Evolutionary conservation across 345 rosid species (phyloP).

Genomic region (Euphorbia pulcherrima): DNA sequence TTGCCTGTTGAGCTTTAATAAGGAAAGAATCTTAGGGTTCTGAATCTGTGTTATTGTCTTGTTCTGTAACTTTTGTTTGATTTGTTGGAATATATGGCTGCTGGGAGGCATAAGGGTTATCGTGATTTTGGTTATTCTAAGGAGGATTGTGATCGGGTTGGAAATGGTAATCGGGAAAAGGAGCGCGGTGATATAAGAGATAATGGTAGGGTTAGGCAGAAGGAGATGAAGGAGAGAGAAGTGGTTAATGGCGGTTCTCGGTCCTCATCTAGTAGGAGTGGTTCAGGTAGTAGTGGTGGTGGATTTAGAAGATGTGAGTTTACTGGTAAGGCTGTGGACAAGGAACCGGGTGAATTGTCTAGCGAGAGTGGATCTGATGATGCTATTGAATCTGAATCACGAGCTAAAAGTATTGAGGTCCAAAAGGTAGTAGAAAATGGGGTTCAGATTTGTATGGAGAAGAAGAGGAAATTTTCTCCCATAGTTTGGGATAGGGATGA

Average conservation of each 20-base stretch:
- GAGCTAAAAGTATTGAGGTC: conserved; percentile 40
- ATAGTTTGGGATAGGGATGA: conserved; percentile 96
- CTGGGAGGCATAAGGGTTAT: conserved; percentile 75
- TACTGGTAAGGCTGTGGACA: conserved; percentile 51
- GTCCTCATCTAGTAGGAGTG: conserved; percentile 56
- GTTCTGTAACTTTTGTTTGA: background rate
- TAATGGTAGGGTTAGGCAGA: conserved; percentile 54
- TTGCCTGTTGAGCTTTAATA: conserved; percentile 7
- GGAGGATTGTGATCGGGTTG: conserved; percentile 40
- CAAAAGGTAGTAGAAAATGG: conserved; percentile 47
- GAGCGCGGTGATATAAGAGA: conserved; percentile 39
- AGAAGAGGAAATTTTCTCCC: conserved; percentile 92
- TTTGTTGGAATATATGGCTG: conserved; percentile 48
- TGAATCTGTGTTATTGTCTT: conserved; percentile 32
- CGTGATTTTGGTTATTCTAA: conserved; percentile 45
- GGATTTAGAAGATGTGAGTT: conserved; percentile 40
- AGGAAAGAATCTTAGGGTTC: background rate
- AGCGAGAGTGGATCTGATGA: conserved; percentile 98
- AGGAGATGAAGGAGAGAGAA: conserved; percentile 67
- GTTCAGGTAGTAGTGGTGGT: conserved; percentile 42
- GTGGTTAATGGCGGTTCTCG: conserved; percentile 46
- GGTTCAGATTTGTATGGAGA: conserved; percentile 43
- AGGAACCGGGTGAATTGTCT: conserved; percentile 97
- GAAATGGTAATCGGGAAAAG: conserved; percentile 39
- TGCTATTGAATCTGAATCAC: conserved; percentile 45